Conservation (phyloP, 192 early-diverging fungal genomes). For the Coemansia sp. region DNA sequence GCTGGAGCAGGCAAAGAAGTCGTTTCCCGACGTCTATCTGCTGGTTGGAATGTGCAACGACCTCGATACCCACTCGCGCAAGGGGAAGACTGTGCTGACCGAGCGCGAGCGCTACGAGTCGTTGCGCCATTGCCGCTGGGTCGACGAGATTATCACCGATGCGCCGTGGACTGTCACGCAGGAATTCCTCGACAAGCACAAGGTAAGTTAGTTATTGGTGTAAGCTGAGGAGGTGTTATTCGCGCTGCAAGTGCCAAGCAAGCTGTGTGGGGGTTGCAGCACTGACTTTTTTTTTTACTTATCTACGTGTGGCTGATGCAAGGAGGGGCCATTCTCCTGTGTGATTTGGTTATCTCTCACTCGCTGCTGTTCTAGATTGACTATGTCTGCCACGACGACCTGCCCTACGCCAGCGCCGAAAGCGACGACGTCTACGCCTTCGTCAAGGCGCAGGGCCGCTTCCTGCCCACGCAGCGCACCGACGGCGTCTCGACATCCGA, state of each 20-base stretch:
- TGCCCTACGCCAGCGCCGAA: slow-evolving; percentile 72
- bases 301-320: not conserved
- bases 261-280: too few species aligned
- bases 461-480: slow-evolving; percentile 69
- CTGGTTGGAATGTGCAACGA: slow-evolving; percentile 80
- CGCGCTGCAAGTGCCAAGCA: too few species aligned
- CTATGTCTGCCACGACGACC: slow-evolving; percentile 82
- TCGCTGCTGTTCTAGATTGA: slow-evolving; percentile 58
- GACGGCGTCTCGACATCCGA: slow-evolving; percentile 82
- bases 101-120: slow-evolving; percentile 78
- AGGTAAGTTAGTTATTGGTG: slow-evolving; percentile 24
- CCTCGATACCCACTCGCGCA: slow-evolving; percentile 69
- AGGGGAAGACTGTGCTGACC: slow-evolving; percentile 81
- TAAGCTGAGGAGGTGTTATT: too few species aligned
- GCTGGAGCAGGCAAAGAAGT: slow-evolving; percentile 82
- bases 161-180: slow-evolving; percentile 80
- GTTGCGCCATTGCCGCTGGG: slow-evolving; percentile 82
- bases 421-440: slow-evolving; percentile 76
- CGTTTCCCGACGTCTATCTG: slow-evolving; percentile 73
- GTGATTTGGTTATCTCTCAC: too few species aligned
- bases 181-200: slow-evolving; percentile 72
- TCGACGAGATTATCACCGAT: slow-evolving; percentile 73
- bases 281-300: slow-evolving; percentile 1
- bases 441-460: slow-evolving; percentile 73
- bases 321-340: too few species aligned